These are phyloP conservation scores for Blastobotrys attinorum DNA, from an alignment of 805 yeast genomes.

Conservation along the genomic window DNA sequence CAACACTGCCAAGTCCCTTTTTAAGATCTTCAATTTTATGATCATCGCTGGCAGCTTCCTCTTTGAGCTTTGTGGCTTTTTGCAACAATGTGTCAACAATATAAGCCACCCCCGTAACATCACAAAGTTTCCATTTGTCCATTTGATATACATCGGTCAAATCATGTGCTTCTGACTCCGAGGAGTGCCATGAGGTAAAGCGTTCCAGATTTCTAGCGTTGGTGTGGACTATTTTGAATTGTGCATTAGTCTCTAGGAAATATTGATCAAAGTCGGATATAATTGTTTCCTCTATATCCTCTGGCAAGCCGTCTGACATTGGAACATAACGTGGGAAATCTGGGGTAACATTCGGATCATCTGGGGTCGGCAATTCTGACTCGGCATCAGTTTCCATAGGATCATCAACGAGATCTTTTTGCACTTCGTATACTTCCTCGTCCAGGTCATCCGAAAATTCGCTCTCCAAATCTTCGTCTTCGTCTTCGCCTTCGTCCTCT, in stretches of 20 bases:
- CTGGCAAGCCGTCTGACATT: not conserved
- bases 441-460: slow-evolving; percentile 4
- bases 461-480: too few species aligned
- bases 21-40: slow-evolving; percentile 5
- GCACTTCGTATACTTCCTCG: slow-evolving; percentile 8
- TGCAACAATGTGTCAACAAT: slow-evolving; percentile 6
- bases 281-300: not conserved
- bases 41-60: not conserved
- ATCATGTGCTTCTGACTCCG: not conserved
- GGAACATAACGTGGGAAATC: not conserved
- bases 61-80: not conserved
- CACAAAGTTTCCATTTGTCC: slow-evolving; percentile 12
- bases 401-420: slow-evolving; percentile 5
- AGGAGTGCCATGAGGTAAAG: slow-evolving; percentile 6
- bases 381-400: too few species aligned
- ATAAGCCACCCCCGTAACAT: slow-evolving; percentile 5
- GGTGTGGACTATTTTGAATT: slow-evolving; percentile 2
- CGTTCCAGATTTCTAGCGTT: slow-evolving; percentile 3
- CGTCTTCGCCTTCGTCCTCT: slow-evolving; percentile 7
- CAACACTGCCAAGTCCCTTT: slow-evolving; percentile 6
- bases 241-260: slow-evolving; percentile 6
- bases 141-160: slow-evolving; percentile 8
- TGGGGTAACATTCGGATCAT: not conserved
- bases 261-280: slow-evolving; percentile 6
- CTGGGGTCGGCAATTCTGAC: too few species aligned